phyloP scores from a whole-genome alignment of 2,329 filamentous ascomycete genomes.

The Magnaporthales sp. region DNA sequence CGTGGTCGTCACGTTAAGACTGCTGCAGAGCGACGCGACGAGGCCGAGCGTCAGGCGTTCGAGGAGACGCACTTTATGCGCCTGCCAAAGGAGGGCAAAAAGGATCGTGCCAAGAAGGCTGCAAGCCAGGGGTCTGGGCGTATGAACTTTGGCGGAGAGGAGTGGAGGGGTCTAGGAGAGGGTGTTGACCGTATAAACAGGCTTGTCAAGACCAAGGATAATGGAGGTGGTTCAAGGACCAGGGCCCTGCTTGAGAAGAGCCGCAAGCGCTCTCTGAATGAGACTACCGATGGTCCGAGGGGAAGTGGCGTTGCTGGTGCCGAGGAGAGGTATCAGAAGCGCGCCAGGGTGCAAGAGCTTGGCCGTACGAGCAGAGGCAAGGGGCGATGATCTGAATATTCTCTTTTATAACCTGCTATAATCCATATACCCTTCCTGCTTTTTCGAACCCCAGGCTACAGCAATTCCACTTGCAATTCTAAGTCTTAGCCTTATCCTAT shows the following conservation, averaged over 20 bases:
- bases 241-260: conserved; percentile 69
- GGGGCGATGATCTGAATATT: conserved; percentile 19
- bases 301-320: conserved; percentile 39
- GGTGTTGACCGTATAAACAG: conserved; percentile 80
- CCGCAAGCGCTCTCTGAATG: conserved; percentile 62
- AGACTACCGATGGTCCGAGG: conserved; percentile 60
- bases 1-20: conserved; percentile 76
- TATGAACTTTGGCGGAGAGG: conserved; percentile 79
- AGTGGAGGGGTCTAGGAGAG: conserved; percentile 80
- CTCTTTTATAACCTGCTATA: background rate
- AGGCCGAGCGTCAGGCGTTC: conserved; percentile 73
- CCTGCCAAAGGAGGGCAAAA: conserved; percentile 79
- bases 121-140: conserved; percentile 23
- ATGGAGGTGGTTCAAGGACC: conserved; percentile 38
- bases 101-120: conserved; percentile 62
- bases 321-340: conserved; percentile 64
- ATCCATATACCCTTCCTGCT: background rate
- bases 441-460: background rate
- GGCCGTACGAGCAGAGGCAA: conserved; percentile 37
- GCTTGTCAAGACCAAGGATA: conserved; percentile 63
- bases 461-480: background rate
- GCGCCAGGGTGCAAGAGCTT: conserved; percentile 45
- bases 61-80: conserved; percentile 91
- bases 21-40: conserved; percentile 63
- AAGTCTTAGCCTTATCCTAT: background rate